Base-by-base conservation (phyloP, 192 early-diverging fungal genomes). In the Coemansia sp. region DNA sequence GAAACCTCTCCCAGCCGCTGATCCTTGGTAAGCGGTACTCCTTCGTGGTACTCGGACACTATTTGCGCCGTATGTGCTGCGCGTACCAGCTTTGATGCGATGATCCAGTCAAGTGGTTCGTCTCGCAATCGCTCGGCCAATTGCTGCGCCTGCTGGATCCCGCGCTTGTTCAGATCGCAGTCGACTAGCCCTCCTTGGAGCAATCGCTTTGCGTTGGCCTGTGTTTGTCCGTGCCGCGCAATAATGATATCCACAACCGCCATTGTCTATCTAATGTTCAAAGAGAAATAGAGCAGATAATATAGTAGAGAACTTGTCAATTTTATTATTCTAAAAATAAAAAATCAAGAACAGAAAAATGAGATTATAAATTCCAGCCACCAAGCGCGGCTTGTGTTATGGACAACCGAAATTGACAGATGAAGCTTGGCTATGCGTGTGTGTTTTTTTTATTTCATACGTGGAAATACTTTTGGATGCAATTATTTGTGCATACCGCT, bases 201-300 rank as follows among this genome's bases (percentile, higher is more conserved):
- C 18, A 77, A 33, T 12, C 48, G 45, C 8, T 56, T 49, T 12
- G 75, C 75, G 30, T 83, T 83, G 71, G 72, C 75, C 12, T 63
- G 62, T 46, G 80, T 83, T 49, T 83, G 75, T 0, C 80, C 80
- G 48, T 83, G 80, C 24, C 80, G 68, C 5, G 80, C 80, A 5
- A 83, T 53, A 38, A 61, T 67, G 10, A 83, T 60, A 20, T 73
- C 64, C 12, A 77, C 39, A 26, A n/a, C 21, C 2, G 64, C 62
- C 73, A 75, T 75, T 52, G 20, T 52, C 4, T 46, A 18, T 46
- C 44, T 14, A 46, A 5, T 46, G 14, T 46, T 14, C 18, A 1
- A 46, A 14, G 5, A 46, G 14, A 14, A 46, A 46, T 1, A 18
- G 44, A 7, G 14, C 7, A 18, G 44, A 18, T 46, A 46, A 46